Evolutionary conservation across 192 early-diverging fungal genomes (phyloP).

Genomic region (Coemansia sp.): DNA sequence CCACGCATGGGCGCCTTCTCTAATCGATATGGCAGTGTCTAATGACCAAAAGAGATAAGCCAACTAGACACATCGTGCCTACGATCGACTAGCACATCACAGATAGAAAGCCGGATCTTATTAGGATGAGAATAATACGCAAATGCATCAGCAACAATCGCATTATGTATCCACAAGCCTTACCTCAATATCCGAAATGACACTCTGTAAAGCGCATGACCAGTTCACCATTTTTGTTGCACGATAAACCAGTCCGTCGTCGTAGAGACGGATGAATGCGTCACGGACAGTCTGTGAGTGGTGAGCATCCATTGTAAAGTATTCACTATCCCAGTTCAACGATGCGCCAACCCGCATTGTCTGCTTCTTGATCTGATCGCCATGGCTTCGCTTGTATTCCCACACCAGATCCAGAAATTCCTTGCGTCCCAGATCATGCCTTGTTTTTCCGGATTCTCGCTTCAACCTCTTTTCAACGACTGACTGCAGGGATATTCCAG

Average conservation of each 20-base stretch:
- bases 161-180: background rate
- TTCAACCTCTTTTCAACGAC: conserved; percentile 89
- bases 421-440: conserved; percentile 87
- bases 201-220: conserved; percentile 92
- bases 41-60: too few relatives aligned
- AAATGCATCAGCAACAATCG: background rate
- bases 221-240: conserved; percentile 93
- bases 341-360: conserved; percentile 80
- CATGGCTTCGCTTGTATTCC: conserved; percentile 82
- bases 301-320: conserved; percentile 89
- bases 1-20: background rate
- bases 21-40: background rate
- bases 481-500: conserved; percentile 94
- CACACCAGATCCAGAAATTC: conserved; percentile 81
- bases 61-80: too few relatives aligned
- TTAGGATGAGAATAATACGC: background rate
- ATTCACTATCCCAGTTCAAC: conserved; percentile 80
- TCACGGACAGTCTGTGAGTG: conserved; percentile 76
- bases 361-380: conserved; percentile 80
- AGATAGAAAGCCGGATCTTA: too few relatives aligned
- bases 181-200: conserved; percentile 93
- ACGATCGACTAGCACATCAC: too few relatives aligned
- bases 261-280: conserved; percentile 85
- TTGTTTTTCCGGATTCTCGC: conserved; percentile 54
- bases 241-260: conserved; percentile 89